Base-by-base conservation (phyloP, 2,329 filamentous ascomycete species). In the Trichoderma gracile region DNA sequence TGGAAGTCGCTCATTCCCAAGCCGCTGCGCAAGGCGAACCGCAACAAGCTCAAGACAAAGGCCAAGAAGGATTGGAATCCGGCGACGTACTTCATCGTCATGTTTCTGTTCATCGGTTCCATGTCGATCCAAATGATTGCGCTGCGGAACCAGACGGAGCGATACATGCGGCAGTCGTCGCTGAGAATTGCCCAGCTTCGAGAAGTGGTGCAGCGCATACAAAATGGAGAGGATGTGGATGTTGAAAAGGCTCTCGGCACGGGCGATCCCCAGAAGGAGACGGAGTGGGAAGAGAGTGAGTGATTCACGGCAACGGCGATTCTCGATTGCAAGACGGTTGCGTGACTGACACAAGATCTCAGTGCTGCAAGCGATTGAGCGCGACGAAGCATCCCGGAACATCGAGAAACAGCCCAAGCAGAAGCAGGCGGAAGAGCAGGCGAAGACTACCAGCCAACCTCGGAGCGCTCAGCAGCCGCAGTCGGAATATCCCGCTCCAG, bases 81-180 rank as follows among this genome's bases (percentile, higher is more conserved):
- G 3, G 90, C 90, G 21, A 93, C 89, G 0, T 94, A 92, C 72
- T 95, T 89, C 75, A 91, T 94, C 69, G 81, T 88, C 71, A 91
- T 94, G 68, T 93, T 93, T 72, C 81, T 93, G 46, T 83, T 98
- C 68, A 94, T 98, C 68, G 96, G 96, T 4, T 97, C 92, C 67
- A 96, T 97, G 82, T 91, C 94, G 15, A 97, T 99, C 71, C 91
- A 97, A 72, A 91, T 95, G 83, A 89, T 99, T 72, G 83, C 88
- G 42, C 76, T 98, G 71, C 89, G 89, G 71, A 91, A 90, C 70
- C 89, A 93, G 57, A 90, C 88, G 72, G 82, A 84, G 38, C 86
- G 88, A 10, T 93, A 90, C 71, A 86, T 83, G 72, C 86, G 93
- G 57, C 87, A 88, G 69, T 89, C 93, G 5, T 91, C 97, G 70